These are phyloP conservation scores for Fragaria iinumae DNA, from an alignment of 306 rosid genomes.

Conservation along the genomic window DNA sequence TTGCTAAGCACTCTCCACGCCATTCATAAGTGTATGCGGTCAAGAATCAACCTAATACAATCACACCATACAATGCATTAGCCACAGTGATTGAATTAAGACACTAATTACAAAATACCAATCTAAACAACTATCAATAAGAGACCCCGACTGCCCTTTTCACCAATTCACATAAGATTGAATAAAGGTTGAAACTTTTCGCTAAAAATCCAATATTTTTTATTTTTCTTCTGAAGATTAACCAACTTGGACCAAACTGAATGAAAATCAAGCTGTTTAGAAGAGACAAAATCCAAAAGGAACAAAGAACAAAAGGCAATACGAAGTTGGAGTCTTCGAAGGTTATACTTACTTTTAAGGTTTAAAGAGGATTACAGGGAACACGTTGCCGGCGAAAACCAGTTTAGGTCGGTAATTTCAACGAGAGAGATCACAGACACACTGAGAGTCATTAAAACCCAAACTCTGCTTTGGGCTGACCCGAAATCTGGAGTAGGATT, in stretches of 20 bases:
- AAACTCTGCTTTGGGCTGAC: too few species aligned
- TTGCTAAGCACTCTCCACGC: slow-evolving; percentile 74
- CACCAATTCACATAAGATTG: neutral
- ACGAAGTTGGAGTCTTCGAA: too few species aligned
- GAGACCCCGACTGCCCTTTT: slow-evolving; percentile 2
- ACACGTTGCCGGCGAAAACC: too few species aligned
- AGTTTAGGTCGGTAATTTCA: too few species aligned
- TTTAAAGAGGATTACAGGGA: too few species aligned
- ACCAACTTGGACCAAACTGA: neutral
- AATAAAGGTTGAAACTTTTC: neutral
- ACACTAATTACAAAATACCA: neutral
- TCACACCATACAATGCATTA: neutral
- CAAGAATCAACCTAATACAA: neutral
- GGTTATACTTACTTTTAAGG: too few species aligned
- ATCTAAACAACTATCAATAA: too few species aligned
- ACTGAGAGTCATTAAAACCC: too few species aligned
- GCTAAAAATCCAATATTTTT: neutral
- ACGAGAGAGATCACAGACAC: too few species aligned
- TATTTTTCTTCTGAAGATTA: neutral
- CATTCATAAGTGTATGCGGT: slow-evolving; percentile 58
- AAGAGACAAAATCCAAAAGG: too few species aligned
- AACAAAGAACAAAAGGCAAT: too few species aligned
- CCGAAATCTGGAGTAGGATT: too few species aligned
- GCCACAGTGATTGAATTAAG: slow-evolving; percentile 7
- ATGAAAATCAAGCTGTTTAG: neutral